Evolutionary conservation across 2,329 filamentous ascomycete genomes (phyloP), one percentile per base, ranked within the genome.

Genomic region (Rhynchosporium secalis): DNA sequence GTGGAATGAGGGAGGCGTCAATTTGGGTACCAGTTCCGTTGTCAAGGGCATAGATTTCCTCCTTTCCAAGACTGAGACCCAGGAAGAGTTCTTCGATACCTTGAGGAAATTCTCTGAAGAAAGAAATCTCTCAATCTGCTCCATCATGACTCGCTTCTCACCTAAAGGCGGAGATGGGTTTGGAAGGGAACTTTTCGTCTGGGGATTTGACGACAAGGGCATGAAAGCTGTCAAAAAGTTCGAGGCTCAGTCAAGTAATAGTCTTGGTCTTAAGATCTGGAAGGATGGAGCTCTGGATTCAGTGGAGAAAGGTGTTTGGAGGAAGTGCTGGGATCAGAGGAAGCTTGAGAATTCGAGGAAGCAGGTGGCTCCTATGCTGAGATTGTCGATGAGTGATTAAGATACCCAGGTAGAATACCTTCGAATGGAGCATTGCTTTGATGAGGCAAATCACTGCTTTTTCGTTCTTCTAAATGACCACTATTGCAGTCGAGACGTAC

Each of bases 341-440:
- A 81, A 83, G 64, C 70, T 88, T 47, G 81, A 82, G 49, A 78
- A 83, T 62, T 88, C 86, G 69, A 78, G 87, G 67, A 89, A 90
- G 75, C 86, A 91, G 73, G 81, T 94, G 31, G 87, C 85, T 38
- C 84, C 89, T 12, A 78, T 90, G 68, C 70, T 90, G 71, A 81
- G 86, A 62, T 82, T 88, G 6, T 56, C 54, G 36, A 54, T 54
- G 49, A 7, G 8, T 40, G 13, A 2, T 52, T 52, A 31, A 54
- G 51, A 54, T 54, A 41, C 51, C 51, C 51, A 6, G 36, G 51
- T 54, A 28, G 36, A 54, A 54, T 52, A 41, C 20, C 51, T 20
- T 54, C 26, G 51, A 26, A 33, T 56, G 58, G 54, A 57, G 29
- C n/a, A 48, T 48, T 26, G 28, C 33, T 36, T 36, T 36, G 2